These are phyloP conservation scores for Epichloe typhina DNA, from an alignment of 2,329 filamentous ascomycete genomes.

Conservation along the genomic window DNA sequence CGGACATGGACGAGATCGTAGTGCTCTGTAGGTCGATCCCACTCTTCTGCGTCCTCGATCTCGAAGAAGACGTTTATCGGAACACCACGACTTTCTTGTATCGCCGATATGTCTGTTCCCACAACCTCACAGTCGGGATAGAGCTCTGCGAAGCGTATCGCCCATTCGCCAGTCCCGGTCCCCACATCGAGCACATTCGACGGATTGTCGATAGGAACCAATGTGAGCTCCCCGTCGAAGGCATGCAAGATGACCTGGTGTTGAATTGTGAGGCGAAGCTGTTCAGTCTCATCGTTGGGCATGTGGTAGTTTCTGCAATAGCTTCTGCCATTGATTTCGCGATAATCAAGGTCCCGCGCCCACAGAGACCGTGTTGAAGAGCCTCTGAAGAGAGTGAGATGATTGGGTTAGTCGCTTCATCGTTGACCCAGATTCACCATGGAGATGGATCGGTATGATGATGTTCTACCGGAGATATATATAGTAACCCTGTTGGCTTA, in stretches of 20 bases:
- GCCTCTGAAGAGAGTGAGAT: constrained; percentile 15
- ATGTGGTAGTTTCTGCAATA: constrained; percentile 51
- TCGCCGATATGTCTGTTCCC: constrained; percentile 45
- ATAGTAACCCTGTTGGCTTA: constrained; percentile 17
- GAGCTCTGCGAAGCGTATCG: constrained; percentile 38
- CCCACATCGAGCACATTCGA: constrained; percentile 41
- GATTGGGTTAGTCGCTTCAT: not conserved
- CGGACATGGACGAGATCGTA: constrained; percentile 46
- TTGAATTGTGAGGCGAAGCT: constrained; percentile 46
- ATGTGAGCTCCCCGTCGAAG: constrained; percentile 31
- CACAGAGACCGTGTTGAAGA: constrained; percentile 36
- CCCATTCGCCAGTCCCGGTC: constrained; percentile 42
- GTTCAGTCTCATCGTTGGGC: constrained; percentile 53
- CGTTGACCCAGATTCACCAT: too few relatives aligned
- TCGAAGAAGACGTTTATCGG: constrained; percentile 48
- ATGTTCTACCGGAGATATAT: too few relatives aligned
- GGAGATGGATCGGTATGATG: too few relatives aligned
- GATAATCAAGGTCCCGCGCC: constrained; percentile 39
- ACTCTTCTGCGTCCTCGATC: constrained; percentile 47
- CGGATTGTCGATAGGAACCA: constrained; percentile 27
- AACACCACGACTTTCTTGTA: constrained; percentile 39
- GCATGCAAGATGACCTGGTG: constrained; percentile 49
- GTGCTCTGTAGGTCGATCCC: constrained; percentile 37
- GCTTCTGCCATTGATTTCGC: constrained; percentile 47
- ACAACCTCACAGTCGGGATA: constrained; percentile 42